Conservation (phyloP, 306 rosid species). For the Pyrus communis region DNA sequence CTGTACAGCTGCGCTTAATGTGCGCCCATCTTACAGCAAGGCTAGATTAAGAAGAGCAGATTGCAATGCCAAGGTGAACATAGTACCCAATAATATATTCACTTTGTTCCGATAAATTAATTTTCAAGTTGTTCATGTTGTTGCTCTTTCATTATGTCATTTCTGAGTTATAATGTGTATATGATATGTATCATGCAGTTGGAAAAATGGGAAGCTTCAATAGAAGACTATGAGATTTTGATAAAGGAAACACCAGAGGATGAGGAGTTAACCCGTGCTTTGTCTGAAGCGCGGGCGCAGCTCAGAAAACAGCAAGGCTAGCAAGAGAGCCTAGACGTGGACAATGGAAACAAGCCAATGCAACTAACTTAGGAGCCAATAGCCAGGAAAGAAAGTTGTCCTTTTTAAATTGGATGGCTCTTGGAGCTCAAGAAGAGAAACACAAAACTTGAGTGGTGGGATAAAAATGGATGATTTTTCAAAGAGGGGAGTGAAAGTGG, state of each 20-base stretch:
- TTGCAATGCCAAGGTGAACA: constrained; percentile 66
- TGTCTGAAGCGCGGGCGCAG: constrained; percentile 42
- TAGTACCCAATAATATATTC: not conserved
- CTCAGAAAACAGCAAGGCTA: constrained; percentile 32
- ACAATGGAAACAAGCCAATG: not conserved
- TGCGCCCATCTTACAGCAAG: constrained; percentile 63
- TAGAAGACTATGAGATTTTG: constrained; percentile 64
- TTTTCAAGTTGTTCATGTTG: not conserved
- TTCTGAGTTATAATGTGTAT: not conserved
- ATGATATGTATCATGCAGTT: constrained; percentile 34
- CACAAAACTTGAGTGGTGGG: not conserved
- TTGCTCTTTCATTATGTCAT: not conserved
- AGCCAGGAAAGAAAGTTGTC: not conserved
- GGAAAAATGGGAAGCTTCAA: constrained; percentile 68
- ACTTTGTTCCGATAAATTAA: not conserved
- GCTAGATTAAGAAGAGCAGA: constrained; percentile 87
- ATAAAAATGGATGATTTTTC: not conserved
- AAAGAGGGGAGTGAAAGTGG: not conserved
- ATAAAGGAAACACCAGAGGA: constrained; percentile 42
- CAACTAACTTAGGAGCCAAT: not conserved
- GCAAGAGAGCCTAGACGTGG: not conserved
- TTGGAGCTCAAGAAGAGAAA: not conserved
- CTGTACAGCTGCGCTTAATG: constrained; percentile 55
- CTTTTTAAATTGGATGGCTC: not conserved
- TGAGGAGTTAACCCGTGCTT: constrained; percentile 38